Evolutionary conservation across 2,329 filamentous ascomycete species (phyloP).

Genomic region (Aspergillus sp.): DNA sequence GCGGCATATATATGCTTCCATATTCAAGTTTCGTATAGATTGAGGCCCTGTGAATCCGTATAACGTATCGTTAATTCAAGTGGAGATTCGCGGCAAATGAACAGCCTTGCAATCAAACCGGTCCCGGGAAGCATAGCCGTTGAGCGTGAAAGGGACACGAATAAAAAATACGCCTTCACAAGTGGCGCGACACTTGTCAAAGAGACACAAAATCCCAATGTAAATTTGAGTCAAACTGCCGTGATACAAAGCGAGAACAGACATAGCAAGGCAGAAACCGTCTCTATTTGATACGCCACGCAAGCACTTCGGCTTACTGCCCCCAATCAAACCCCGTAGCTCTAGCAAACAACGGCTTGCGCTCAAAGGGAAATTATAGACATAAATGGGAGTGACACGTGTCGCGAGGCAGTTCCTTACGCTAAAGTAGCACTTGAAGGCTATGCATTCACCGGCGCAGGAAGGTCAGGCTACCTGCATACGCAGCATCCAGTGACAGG

Average conservation of each 20-base stretch:
- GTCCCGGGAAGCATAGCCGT: not conserved
- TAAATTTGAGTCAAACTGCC: no score
- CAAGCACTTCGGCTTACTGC: not conserved
- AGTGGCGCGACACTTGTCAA: no score
- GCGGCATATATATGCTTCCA: not conserved
- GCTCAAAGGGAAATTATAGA: not conserved
- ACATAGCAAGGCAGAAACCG: not conserved
- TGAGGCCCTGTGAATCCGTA: slow-evolving; percentile 7
- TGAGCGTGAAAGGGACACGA: not conserved
- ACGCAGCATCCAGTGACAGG: not conserved
- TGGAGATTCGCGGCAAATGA: slow-evolving; percentile 14
- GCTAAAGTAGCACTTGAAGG: not conserved
- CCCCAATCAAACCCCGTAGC: not conserved
- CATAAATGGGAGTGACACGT: not conserved
- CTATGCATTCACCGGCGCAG: not conserved
- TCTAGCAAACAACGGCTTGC: not conserved
- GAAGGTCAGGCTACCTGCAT: not conserved
- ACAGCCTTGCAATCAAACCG: not conserved
- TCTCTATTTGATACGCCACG: not conserved
- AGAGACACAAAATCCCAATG: no score
- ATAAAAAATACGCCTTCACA: no score
- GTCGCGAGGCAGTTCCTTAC: slow-evolving; percentile 5
- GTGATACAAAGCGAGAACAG: not conserved
- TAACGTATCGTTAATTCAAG: slow-evolving; percentile 14
- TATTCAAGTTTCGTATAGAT: slow-evolving; percentile 21